Percentiles rank a stretch among this genome's conserved stretches.
Conservation (phyloP, 345 rosid species). For the Syzygium aromaticum region DNA sequence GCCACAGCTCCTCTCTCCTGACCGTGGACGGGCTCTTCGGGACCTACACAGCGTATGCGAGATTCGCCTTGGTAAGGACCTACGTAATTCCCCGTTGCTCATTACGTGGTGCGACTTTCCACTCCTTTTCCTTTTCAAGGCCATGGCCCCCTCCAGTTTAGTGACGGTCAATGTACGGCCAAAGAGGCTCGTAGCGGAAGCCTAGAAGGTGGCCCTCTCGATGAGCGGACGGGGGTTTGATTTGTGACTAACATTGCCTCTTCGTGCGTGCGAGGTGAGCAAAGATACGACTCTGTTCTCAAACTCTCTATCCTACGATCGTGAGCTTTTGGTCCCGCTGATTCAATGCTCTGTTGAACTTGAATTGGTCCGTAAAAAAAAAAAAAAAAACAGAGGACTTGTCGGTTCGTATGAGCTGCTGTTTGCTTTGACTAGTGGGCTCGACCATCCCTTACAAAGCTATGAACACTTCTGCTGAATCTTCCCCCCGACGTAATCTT, state of each 20-base stretch:
- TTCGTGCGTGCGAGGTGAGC: background rate
- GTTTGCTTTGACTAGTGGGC: background rate
- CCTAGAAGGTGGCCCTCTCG: background rate
- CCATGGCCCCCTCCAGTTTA: background rate
- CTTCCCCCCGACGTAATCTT: background rate
- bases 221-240: background rate
- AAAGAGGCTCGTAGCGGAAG: background rate
- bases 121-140: background rate
- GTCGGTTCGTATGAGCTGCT: background rate
- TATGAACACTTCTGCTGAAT: background rate
- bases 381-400: background rate
- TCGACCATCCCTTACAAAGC: background rate
- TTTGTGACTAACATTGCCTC: background rate
- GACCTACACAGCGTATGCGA: background rate
- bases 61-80: background rate
- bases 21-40: background rate
- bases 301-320: background rate
- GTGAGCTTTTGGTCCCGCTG: background rate
- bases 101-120: background rate
- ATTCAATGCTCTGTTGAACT: background rate
- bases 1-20: background rate
- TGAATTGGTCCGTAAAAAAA: background rate
- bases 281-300: background rate
- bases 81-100: background rate
- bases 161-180: background rate